Conservation (phyloP, 768 basidiomycete species). For the Boletus sp. region DNA sequence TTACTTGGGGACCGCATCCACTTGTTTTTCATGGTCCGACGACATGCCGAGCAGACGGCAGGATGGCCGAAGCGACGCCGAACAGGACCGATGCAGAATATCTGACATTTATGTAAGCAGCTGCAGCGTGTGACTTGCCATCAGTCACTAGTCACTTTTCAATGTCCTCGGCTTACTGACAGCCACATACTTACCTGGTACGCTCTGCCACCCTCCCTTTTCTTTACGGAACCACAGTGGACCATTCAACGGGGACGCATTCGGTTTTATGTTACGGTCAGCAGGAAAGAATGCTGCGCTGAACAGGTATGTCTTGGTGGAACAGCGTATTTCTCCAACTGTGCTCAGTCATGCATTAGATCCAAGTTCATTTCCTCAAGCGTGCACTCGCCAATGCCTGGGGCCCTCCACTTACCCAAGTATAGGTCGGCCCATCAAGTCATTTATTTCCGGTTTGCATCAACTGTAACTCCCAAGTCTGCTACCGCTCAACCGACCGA, state of each 20-base stretch:
- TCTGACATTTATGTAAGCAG: no score
- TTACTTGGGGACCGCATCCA: no score
- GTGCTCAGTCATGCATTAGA: conserved; percentile 14
- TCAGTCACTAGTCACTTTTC: not conserved
- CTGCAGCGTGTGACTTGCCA: conserved; percentile 12
- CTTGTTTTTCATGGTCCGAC: no score
- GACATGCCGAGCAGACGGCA: no score
- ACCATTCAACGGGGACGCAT: conserved; percentile 7
- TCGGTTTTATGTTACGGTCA: conserved; percentile 39
- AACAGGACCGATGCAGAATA: no score
- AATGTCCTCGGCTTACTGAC: not conserved
- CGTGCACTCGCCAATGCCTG: not conserved
- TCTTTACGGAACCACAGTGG: conserved; percentile 8
- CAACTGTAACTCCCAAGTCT: conserved; percentile 29
- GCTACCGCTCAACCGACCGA: conserved; percentile 13
- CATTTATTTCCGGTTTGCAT: conserved; percentile 21
- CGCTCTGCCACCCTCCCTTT: not conserved
- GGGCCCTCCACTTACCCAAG: not conserved
- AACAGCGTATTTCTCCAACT: not conserved
- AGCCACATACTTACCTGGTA: not conserved
- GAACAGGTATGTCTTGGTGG: conserved; percentile 34
- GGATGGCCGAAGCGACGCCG: no score
- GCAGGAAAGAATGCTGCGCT: conserved; percentile 36
- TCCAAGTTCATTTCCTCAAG: conserved; percentile 14
- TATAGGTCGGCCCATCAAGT: not conserved